Conservation (phyloP, 202 grass and related monocot species). For the Hordeum pubiflorum region DNA sequence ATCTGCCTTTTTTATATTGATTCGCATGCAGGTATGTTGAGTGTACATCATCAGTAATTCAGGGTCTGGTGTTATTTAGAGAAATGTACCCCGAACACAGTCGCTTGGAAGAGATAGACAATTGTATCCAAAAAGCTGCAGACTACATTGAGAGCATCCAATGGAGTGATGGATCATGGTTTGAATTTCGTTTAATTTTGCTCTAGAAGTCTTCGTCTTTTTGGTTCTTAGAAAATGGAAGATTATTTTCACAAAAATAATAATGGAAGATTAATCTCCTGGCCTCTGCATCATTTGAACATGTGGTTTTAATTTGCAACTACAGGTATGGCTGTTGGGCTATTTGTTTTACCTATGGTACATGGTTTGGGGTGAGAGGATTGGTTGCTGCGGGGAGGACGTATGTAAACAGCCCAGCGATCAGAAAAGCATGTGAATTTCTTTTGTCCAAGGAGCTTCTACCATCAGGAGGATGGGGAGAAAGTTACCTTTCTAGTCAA, state of each 20-base stretch:
- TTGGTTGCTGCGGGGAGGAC: constrained; percentile 66
- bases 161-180: constrained; percentile 20
- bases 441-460: constrained; percentile 63
- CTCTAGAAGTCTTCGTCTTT: not conserved
- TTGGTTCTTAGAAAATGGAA: not conserved
- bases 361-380: constrained; percentile 78
- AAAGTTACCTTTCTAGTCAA: constrained; percentile 61
- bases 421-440: constrained; percentile 53
- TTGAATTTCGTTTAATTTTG: not conserved
- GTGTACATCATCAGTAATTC: constrained; percentile 66
- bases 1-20: not conserved
- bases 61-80: constrained; percentile 38
- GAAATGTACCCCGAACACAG: not conserved
- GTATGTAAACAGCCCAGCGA: constrained; percentile 38
- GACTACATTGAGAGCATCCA: constrained; percentile 22
- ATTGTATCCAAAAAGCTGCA: constrained; percentile 2
- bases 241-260: no score
- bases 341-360: constrained; percentile 63
- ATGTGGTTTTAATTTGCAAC: not conserved
- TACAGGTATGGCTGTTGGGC: constrained; percentile 83
- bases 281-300: not conserved
- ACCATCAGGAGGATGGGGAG: constrained; percentile 66
- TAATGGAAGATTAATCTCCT: not conserved
- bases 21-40: constrained; percentile 39
- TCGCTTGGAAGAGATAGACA: constrained; percentile 12